A percentile compares a stretch with the other conserved stretches of the same genome.
These are phyloP conservation scores for Neurospora terricola DNA, from an alignment of 495 filamentous ascomycete genomes.

Conservation along the genomic window DNA sequence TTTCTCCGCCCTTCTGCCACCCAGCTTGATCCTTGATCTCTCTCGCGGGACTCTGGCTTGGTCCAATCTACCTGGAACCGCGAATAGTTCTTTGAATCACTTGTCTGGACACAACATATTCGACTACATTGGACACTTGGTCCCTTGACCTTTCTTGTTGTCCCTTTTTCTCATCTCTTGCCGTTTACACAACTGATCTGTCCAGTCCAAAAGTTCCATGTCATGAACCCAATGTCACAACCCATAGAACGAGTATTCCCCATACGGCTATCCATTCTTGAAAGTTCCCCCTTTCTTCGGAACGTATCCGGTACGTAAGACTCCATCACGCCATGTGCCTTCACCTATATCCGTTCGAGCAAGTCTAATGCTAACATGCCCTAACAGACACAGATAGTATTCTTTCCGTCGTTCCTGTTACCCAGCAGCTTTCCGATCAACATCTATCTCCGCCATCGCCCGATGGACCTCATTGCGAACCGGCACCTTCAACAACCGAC, in stretches of 20 bases:
- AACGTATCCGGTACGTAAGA: conserved; percentile 5
- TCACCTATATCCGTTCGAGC: too few relatives aligned
- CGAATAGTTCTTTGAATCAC: background rate
- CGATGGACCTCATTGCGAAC: background rate
- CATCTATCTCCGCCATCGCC: background rate
- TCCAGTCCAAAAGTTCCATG: background rate
- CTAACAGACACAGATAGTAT: background rate
- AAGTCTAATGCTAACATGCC: background rate
- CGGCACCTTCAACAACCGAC: background rate
- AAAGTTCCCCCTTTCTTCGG: conserved; percentile 13
- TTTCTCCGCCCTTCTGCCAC: background rate
- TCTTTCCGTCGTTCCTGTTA: conserved; percentile 1
- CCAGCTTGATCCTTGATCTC: background rate
- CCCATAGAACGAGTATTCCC: conserved; percentile 15
- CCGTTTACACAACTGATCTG: background rate
- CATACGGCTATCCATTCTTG: conserved; percentile 17
- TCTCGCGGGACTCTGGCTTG: background rate
- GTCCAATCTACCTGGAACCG: background rate
- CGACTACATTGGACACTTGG: background rate
- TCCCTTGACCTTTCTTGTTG: background rate
- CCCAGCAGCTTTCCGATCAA: background rate
- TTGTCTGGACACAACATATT: background rate
- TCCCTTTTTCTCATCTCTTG: background rate
- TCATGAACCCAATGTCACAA: conserved; percentile 2
- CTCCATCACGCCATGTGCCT: background rate